Percentiles rank a stretch among this genome's conserved stretches.
These are phyloP conservation scores for Kuraishia floccosa DNA, from an alignment of 805 yeast genomes.

Conservation along the genomic window DNA sequence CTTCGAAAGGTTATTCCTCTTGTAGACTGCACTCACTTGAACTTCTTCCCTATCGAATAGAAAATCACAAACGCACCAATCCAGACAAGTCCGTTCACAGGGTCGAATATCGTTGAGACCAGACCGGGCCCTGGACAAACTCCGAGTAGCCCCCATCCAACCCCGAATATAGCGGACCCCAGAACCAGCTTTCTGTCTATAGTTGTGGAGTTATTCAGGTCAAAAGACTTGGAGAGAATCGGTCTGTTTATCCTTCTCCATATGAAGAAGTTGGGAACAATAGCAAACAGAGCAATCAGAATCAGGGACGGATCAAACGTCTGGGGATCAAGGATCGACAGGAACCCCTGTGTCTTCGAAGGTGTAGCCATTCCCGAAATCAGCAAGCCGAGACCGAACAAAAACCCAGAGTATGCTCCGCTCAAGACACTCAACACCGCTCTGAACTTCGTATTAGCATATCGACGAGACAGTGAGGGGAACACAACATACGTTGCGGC, in stretches of 20 bases:
- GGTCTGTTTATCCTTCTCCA: slow-evolving; percentile 16
- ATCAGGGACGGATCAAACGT: slow-evolving; percentile 36
- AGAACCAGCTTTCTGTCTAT: slow-evolving; percentile 19
- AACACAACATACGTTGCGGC: slow-evolving; percentile 12
- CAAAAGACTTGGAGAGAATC: slow-evolving; percentile 10
- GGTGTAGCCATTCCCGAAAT: slow-evolving; percentile 36
- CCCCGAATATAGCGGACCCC: slow-evolving; percentile 34
- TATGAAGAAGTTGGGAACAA: slow-evolving; percentile 30
- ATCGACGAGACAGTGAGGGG: no score
- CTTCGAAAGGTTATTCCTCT: no score
- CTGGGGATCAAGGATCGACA: slow-evolving; percentile 20
- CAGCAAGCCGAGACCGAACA: slow-evolving; percentile 33
- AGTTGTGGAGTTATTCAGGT: slow-evolving; percentile 12
- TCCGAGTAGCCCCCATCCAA: slow-evolving; percentile 43
- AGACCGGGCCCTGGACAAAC: slow-evolving; percentile 43
- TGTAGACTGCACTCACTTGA: no score
- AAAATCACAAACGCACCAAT: slow-evolving; percentile 12
- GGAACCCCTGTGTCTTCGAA: slow-evolving; percentile 31
- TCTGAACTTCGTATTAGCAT: slow-evolving; percentile 3
- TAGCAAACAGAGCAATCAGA: slow-evolving; percentile 28
- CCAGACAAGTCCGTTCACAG: slow-evolving; percentile 16
- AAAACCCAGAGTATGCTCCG: slow-evolving; percentile 15
- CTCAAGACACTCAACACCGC: slow-evolving; percentile 5
- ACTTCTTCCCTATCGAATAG: no score
- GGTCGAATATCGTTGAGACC: slow-evolving; percentile 12